These are phyloP conservation scores for Nitzschia putrida DNA, from an alignment of 108 stramenopile species.

Conservation along the genomic window DNA sequence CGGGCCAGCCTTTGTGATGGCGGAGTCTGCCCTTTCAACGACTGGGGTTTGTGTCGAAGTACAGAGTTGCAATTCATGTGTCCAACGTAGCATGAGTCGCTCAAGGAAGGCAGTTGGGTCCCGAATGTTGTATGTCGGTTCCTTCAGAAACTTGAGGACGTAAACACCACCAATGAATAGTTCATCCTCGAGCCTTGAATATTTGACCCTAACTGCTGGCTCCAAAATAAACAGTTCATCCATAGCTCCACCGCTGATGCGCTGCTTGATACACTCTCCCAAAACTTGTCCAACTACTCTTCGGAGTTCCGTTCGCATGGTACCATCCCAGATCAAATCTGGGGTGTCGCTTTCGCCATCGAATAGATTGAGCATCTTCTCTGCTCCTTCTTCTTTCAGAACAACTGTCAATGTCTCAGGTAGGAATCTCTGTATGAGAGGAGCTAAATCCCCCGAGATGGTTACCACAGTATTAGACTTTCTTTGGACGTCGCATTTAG, in stretches of 20 bases:
- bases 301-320: conserved; percentile 67
- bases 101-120: conserved; percentile 75
- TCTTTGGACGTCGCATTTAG: neutral
- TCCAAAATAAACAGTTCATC: conserved; percentile 39
- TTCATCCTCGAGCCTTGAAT: conserved; percentile 60
- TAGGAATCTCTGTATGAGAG: conserved; percentile 48
- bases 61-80: conserved; percentile 51
- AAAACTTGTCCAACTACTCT: conserved; percentile 42
- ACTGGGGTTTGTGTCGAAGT: conserved; percentile 17
- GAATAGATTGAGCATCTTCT: conserved; percentile 58
- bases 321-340: conserved; percentile 78
- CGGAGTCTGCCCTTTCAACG: conserved; percentile 16
- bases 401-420: conserved; percentile 45
- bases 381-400: conserved; percentile 63
- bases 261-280: conserved; percentile 35
- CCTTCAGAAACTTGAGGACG: conserved; percentile 76
- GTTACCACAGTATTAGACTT: too few relatives aligned
- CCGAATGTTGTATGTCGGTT: conserved; percentile 77
- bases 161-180: conserved; percentile 77
- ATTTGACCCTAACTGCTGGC: conserved; percentile 43
- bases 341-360: conserved; percentile 73
- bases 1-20: conserved; percentile 18
- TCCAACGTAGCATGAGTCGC: conserved; percentile 55
- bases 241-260: conserved; percentile 27
- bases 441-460: conserved; percentile 4